A percentile compares a stretch with the other conserved stretches of the same genome.
Evolutionary conservation across 192 early-diverging fungal species (phyloP).

Genomic region (Phlyctochytrium arcticum): DNA sequence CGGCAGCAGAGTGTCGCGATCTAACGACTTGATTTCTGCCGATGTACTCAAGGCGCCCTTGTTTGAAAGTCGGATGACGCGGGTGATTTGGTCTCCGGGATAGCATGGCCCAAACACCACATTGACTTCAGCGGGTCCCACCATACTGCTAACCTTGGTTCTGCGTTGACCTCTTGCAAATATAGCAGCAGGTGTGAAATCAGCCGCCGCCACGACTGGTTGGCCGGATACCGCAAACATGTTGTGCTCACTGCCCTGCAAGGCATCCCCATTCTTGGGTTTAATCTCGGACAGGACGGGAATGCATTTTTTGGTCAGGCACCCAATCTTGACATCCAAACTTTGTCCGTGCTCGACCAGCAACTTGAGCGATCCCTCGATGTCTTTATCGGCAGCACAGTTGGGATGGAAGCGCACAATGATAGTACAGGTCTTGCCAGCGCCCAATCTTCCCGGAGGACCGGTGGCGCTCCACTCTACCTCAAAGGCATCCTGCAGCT

Average conservation of each 20-base stretch:
- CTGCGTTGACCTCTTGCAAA: no score
- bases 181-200: no score
- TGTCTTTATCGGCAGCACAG: not conserved
- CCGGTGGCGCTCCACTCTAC: not conserved
- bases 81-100: constrained; percentile 11
- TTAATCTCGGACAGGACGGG: no score
- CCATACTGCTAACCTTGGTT: no score
- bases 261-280: no score
- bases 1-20: not conserved
- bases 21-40: not conserved
- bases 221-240: no score
- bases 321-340: constrained; percentile 19
- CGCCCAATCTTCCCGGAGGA: not conserved
- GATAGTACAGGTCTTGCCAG: not conserved
- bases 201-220: no score
- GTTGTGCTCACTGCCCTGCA: no score
- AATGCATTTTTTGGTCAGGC: constrained; percentile 19
- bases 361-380: constrained; percentile 20
- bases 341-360: constrained; percentile 21
- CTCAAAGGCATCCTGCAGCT: not conserved
- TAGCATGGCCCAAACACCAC: constrained; percentile 29
- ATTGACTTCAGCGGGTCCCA: not conserved
- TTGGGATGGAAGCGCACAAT: not conserved
- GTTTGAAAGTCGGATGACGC: constrained; percentile 19
- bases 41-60: constrained; percentile 20